phyloP scores from a whole-genome alignment of 1,284 basidiomycete genomes.

The Cryptococcus sp. region DNA sequence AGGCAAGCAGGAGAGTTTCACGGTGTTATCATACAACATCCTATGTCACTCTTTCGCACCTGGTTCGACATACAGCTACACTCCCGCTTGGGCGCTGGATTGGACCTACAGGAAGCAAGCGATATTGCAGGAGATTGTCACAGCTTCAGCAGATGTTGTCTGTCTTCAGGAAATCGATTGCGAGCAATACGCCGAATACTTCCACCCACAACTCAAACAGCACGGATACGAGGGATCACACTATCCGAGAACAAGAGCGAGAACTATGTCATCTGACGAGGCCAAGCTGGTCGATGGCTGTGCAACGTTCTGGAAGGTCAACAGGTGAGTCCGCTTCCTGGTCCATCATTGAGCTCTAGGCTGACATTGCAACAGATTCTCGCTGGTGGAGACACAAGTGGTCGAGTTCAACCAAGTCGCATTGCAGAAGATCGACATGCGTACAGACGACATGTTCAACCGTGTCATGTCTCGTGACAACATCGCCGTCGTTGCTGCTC shows the following conservation, averaged over 20 bases:
- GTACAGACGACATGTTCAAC: slow-evolving; percentile 99
- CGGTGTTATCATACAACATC: slow-evolving; percentile 89
- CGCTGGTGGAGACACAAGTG: slow-evolving; percentile 89
- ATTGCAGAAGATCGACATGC: slow-evolving; percentile 91
- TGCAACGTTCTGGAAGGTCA: slow-evolving; percentile 91
- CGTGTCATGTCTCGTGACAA: slow-evolving; percentile 95
- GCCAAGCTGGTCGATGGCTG: slow-evolving; percentile 90
- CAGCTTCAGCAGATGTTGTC: slow-evolving; percentile 83
- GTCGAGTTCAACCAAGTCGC: slow-evolving; percentile 94
- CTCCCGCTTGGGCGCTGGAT: slow-evolving; percentile 89
- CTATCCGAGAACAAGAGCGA: slow-evolving; percentile 91
- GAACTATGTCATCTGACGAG: slow-evolving; percentile 89
- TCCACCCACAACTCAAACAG: slow-evolving; percentile 72
- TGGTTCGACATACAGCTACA: slow-evolving; percentile 90
- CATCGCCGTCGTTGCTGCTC: slow-evolving; percentile 81
- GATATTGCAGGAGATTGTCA: slow-evolving; percentile 83
- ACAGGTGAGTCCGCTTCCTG: slow-evolving; percentile 65
- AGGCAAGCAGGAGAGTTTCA: slow-evolving; percentile 64
- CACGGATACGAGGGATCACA: slow-evolving; percentile 89
- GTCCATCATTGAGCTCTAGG: not conserved
- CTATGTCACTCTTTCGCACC: slow-evolving; percentile 92
- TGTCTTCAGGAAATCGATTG: slow-evolving; percentile 92
- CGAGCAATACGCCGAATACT: slow-evolving; percentile 91
- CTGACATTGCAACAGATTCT: slow-evolving; percentile 62
- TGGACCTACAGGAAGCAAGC: slow-evolving; percentile 95